These are phyloP conservation scores for Exophiala mesophila DNA, from an alignment of 2,329 filamentous ascomycete genomes.

Conservation along the genomic window DNA sequence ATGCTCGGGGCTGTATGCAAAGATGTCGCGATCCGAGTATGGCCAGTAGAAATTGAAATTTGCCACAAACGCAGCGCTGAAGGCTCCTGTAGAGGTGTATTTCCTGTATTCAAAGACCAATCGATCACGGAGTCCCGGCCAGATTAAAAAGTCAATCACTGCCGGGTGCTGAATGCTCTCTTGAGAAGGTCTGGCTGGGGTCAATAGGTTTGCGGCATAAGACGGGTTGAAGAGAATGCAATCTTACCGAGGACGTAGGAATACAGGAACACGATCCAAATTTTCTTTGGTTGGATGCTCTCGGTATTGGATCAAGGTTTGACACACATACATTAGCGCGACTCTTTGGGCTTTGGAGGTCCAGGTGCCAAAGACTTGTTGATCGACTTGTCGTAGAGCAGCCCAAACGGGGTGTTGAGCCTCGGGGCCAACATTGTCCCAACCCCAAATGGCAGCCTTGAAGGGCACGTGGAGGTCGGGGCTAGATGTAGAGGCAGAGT, in stretches of 20 bases:
- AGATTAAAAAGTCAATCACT: conserved; percentile 25
- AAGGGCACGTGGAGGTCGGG: conserved; percentile 23
- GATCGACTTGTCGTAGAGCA: conserved; percentile 22
- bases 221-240: not conserved
- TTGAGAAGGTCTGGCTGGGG: conserved; percentile 21
- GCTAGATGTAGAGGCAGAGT: conserved; percentile 4
- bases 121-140: conserved; percentile 22
- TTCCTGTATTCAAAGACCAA: conserved; percentile 25
- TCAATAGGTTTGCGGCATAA: no score
- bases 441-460: conserved; percentile 23
- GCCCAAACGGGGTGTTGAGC: conserved; percentile 21
- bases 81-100: conserved; percentile 21
- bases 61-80: conserved; percentile 23
- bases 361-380: conserved; percentile 25
- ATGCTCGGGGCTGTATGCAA: conserved; percentile 13
- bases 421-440: conserved; percentile 23
- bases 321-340: conserved; percentile 25
- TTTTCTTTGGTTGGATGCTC: conserved; percentile 24
- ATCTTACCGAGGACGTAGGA: conserved; percentile 17
- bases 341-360: conserved; percentile 23
- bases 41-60: conserved; percentile 27
- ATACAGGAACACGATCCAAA: conserved; percentile 20
- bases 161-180: conserved; percentile 24
- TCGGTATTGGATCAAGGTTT: conserved; percentile 22
- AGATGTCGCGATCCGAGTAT: conserved; percentile 21